These are phyloP conservation scores for Spergularia marina DNA, from an alignment of 148 eudicot genomes.

Conservation along the genomic window DNA sequence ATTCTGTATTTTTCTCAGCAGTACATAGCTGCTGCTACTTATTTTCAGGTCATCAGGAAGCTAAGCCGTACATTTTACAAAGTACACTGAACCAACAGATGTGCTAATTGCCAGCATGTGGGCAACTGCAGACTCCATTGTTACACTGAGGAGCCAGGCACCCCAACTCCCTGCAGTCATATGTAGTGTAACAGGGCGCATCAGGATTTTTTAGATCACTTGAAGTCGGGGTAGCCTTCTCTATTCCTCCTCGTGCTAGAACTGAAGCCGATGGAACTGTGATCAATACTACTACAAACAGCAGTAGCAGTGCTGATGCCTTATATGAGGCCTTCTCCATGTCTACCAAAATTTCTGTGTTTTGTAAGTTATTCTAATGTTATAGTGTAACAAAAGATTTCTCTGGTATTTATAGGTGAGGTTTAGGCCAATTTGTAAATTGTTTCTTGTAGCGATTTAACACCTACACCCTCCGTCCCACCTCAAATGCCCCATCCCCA, in stretches of 20 bases:
- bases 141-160: neutral
- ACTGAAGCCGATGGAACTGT: neutral
- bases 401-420: neutral
- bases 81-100: neutral
- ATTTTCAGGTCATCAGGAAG: neutral
- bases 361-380: neutral
- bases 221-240: too few species aligned
- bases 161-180: constrained; percentile 11
- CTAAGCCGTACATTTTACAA: neutral
- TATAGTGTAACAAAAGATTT: neutral
- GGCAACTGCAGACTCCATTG: constrained; percentile 10
- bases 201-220: neutral
- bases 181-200: constrained; percentile 3
- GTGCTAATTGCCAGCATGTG: neutral
- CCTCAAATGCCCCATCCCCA: too few species aligned
- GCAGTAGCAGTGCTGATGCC: neutral
- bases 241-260: neutral
- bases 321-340: neutral
- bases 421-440: neutral
- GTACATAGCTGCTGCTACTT: neutral
- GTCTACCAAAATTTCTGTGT: neutral
- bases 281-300: neutral
- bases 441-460: too few species aligned
- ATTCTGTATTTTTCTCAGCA: too few species aligned
- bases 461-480: too few species aligned